Percentiles rank a stretch among this genome's conserved stretches.
Conservation (phyloP, 2,329 filamentous ascomycete species). For the Metarhizium robertsii region DNA sequence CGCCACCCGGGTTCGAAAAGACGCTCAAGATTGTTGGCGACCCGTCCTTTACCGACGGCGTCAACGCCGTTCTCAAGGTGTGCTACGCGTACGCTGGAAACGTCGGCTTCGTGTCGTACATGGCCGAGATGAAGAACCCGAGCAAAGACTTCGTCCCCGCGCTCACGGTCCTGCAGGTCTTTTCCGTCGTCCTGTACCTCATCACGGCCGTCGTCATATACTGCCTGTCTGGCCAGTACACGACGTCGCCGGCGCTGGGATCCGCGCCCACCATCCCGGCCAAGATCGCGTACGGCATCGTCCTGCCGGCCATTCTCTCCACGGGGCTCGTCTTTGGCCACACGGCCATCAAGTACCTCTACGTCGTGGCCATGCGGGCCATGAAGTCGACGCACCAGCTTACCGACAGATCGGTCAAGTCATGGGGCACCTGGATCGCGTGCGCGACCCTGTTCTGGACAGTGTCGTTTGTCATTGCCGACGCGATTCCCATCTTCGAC, state of each 20-base stretch:
- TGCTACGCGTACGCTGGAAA: constrained; percentile 28
- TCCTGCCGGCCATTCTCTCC: constrained; percentile 20
- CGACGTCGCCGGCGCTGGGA: constrained; percentile 23
- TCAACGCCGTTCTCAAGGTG: constrained; percentile 24
- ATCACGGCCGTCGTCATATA: constrained; percentile 23
- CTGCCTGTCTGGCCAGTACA: constrained; percentile 21
- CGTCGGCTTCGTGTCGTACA: constrained; percentile 26
- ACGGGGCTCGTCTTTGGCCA: constrained; percentile 23
- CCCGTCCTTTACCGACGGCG: constrained; percentile 21
- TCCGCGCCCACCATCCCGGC: constrained; percentile 21
- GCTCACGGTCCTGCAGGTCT: constrained; percentile 20
- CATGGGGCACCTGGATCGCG: constrained; percentile 25
- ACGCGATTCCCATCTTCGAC: constrained; percentile 28
- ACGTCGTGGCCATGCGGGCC: constrained; percentile 22
- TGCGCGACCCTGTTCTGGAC: constrained; percentile 25
- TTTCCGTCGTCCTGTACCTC: constrained; percentile 23
- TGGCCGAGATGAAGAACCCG: constrained; percentile 26
- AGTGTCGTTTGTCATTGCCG: constrained; percentile 24
- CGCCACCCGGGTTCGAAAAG: constrained; percentile 18
- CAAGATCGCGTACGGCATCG: constrained; percentile 22
- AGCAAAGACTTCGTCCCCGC: constrained; percentile 22
- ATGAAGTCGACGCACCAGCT: constrained; percentile 22
- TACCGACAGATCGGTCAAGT: constrained; percentile 21
- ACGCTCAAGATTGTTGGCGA: constrained; percentile 19
- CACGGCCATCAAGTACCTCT: constrained; percentile 23